Conservation (phyloP, 2,329 filamentous ascomycete genomes). For the Hypomyces rosellus region DNA sequence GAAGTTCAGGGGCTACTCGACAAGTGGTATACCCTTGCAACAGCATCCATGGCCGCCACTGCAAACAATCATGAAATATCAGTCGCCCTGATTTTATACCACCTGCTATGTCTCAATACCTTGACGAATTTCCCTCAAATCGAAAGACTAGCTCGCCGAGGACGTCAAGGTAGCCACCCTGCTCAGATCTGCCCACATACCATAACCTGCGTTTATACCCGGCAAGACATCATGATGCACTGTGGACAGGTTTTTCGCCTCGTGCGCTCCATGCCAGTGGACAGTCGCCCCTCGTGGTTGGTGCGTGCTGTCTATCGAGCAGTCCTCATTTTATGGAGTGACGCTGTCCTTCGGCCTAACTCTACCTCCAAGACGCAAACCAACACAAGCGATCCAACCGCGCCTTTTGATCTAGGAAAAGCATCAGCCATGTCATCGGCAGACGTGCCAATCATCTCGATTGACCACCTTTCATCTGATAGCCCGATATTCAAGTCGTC, state of each 20-base stretch:
- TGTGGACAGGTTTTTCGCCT: conserved; percentile 61
- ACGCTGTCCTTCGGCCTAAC: conserved; percentile 38
- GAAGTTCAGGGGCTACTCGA: conserved; percentile 59
- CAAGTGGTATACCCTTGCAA: conserved; percentile 63
- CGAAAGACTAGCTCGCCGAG: conserved; percentile 58
- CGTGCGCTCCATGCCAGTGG: conserved; percentile 52
- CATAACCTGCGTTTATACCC: conserved; percentile 57
- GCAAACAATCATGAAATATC: background rate
- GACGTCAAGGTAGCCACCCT: conserved; percentile 49
- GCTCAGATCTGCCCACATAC: conserved; percentile 50
- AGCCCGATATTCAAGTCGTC: background rate
- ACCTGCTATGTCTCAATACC: conserved; percentile 63
- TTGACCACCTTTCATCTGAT: background rate
- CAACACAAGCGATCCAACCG: too few species aligned
- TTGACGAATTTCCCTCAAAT: conserved; percentile 62
- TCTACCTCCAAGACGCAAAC: background rate
- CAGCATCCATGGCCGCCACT: background rate
- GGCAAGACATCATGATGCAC: conserved; percentile 60
- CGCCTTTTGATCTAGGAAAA: too few species aligned
- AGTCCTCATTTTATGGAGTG: conserved; percentile 55
- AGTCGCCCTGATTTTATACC: conserved; percentile 53
- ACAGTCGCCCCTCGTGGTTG: conserved; percentile 64
- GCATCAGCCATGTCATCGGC: background rate
- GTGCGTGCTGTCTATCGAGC: conserved; percentile 64
- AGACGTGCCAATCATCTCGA: background rate